These are phyloP conservation scores for Mrakia frigida DNA, from an alignment of 768 basidiomycete genomes.

Conservation along the genomic window DNA sequence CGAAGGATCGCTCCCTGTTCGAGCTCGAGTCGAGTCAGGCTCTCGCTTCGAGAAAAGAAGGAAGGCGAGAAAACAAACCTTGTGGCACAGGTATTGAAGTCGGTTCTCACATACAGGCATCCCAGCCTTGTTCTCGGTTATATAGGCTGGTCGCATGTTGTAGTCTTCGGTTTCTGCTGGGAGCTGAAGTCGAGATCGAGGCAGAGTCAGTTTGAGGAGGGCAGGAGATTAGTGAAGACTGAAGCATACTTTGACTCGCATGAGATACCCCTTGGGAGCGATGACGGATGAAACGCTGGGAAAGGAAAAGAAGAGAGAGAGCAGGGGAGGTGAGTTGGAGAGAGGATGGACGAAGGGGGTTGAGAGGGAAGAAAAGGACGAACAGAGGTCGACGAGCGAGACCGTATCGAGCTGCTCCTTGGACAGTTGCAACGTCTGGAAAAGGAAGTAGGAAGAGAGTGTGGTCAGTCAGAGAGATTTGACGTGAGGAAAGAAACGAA, in stretches of 20 bases:
- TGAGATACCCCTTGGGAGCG: slow-evolving; percentile 74
- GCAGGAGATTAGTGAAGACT: too few species aligned
- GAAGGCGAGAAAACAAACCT: slow-evolving; percentile 40
- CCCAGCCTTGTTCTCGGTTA: slow-evolving; percentile 68
- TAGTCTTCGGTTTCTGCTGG: slow-evolving; percentile 82
- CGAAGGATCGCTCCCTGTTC: slow-evolving; percentile 58
- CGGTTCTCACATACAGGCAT: slow-evolving; percentile 78
- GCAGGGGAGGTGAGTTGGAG: too few species aligned
- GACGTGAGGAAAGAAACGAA: background rate
- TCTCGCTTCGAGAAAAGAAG: background rate
- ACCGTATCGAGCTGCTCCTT: slow-evolving; percentile 84
- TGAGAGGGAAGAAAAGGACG: slow-evolving; percentile 42
- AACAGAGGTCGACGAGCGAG: slow-evolving; percentile 53
- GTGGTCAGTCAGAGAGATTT: too few species aligned
- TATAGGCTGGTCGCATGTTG: slow-evolving; percentile 77
- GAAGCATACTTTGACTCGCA: slow-evolving; percentile 86
- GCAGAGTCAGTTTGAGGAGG: too few species aligned
- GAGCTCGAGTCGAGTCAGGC: slow-evolving; percentile 18
- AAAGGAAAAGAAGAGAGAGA: slow-evolving; percentile 40
- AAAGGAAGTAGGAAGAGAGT: background rate
- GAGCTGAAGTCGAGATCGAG: too few species aligned
- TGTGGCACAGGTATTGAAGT: slow-evolving; percentile 78
- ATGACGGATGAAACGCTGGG: slow-evolving; percentile 66
- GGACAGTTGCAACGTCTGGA: slow-evolving; percentile 72
- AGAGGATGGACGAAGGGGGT: too few species aligned